Base-by-base conservation (phyloP, 139 green algal species). In the Chara braunii region DNA sequence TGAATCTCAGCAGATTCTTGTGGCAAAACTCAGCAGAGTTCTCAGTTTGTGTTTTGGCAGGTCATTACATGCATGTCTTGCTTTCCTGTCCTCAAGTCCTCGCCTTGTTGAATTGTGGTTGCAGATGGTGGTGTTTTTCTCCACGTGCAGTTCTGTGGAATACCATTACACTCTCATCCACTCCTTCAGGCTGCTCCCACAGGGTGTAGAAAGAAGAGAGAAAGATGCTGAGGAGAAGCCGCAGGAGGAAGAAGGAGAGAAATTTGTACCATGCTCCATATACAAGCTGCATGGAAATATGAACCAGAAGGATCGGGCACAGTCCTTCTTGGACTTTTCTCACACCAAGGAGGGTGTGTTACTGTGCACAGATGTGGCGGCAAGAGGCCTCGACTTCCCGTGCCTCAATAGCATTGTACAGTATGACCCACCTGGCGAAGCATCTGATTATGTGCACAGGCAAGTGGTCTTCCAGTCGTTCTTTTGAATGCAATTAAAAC, bases 41-140 rank as follows among this genome's bases (percentile, higher is more conserved):
- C n/a, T n/a, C n/a, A n/a, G n/a, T n/a, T n/a, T n/a, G n/a, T n/a
- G n/a, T n/a, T n/a, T n/a, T n/a, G n/a, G n/a, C n/a, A n/a, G n/a
- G n/a, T n/a, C n/a, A n/a, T n/a, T n/a, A n/a, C n/a, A n/a, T n/a
- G n/a, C n/a, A n/a, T n/a, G n/a, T n/a, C n/a, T n/a, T n/a, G n/a
- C n/a, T n/a, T n/a, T n/a, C n/a, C n/a, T n/a, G n/a, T n/a, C n/a
- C n/a, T n/a, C n/a, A n/a, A n/a, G n/a, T n/a, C n/a, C n/a, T n/a
- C n/a, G n/a, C n/a, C n/a, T n/a, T n/a, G n/a, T n/a, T n/a, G n/a
- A n/a, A n/a, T n/a, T n/a, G n/a, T n/a, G n/a, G n/a, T n/a, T n/a
- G 64, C 94, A 96, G 73, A 57, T 87, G 14, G 86, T 98, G 12
- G 85, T 96, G 2, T 98, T 98, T 68, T 56, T 97, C 42, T 93